Evolutionary conservation across 768 basidiomycete genomes (phyloP), one percentile per base, ranked within the genome.

Genomic region (Lentinus brumalis): DNA sequence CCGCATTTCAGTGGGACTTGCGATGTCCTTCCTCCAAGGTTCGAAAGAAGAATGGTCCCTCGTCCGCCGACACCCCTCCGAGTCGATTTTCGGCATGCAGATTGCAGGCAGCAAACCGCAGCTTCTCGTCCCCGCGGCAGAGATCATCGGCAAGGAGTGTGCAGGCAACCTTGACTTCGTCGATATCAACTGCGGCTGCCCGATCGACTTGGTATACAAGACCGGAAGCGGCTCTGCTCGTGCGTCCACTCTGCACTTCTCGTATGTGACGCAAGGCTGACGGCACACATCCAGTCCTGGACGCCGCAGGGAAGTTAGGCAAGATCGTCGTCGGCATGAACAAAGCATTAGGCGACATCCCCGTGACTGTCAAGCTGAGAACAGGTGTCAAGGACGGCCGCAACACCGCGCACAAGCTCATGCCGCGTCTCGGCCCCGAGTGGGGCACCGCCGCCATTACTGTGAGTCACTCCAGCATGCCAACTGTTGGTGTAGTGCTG

Each of bases 41-140:
- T 94, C 93, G 10, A 90, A 89, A 60, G 92, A 94, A 69, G 96
- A 99, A 75, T 98, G 95, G 94, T 94, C 94, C 0, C 81, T 98
- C 3, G 89, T 96, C 47, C 78, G 95, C 46, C 81, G 94, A 38
- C 96, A 98, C 68, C 91, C 93, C 0, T 89, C 88, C 1, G 96
- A 98, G 71, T 75, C 77, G 44, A 89, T 80, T 7, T 99, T 98
- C 69, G 97, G 97, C 31, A 84, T 98, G 2, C 96, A 99, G 73
- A 73, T 99, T 18, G 94, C 94, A 1, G 97, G 97, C 0, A 92
- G 86, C 71, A 95, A 92, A 67, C 88, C 95, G 0, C 79, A 82
- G 2, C 82, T 85, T 3, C 81, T 98, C 57, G 91, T 88, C 0
- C 82, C 92, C 0, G 86, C 89, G 0, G 92, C 94, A 0, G 96